Percentiles rank a stretch among this genome's conserved stretches.
Evolutionary conservation across 108 stramenopile species (phyloP).

Genomic region (Ochromonas danica): DNA sequence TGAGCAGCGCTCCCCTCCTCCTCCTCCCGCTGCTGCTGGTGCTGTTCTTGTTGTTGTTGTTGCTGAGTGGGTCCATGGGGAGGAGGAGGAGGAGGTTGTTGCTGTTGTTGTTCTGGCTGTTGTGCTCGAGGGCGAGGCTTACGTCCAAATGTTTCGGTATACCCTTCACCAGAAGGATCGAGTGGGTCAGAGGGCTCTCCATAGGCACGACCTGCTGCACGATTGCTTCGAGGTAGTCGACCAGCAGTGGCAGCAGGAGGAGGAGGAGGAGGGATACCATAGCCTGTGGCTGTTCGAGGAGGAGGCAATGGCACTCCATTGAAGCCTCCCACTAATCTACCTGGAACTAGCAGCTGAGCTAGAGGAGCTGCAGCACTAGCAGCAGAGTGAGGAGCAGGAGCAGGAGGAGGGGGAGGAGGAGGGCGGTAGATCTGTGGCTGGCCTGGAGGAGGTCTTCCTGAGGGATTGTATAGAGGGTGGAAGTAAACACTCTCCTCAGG

Average conservation of each 20-base stretch:
- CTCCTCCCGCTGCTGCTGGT: not conserved
- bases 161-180: not conserved
- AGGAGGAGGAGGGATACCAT: not conserved
- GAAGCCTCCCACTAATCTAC: not conserved
- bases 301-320: conserved; percentile 7
- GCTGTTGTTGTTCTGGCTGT: not conserved
- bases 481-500: not conserved
- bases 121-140: not conserved
- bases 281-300: not conserved
- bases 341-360: not conserved
- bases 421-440: not conserved
- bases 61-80: not conserved
- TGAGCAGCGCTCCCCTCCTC: not conserved
- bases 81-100: not conserved
- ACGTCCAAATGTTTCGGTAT: conserved; percentile 19
- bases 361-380: not conserved
- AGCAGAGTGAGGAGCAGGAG: not conserved
- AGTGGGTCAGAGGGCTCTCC: too few species aligned
- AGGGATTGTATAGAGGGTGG: not conserved
- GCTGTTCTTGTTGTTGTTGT: not conserved
- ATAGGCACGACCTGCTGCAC: not conserved
- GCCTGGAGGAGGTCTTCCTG: not conserved
- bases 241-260: too few species aligned
- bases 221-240: not conserved
- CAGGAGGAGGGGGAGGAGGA: not conserved